Conservation (phyloP, 805 yeast genomes). For the Cyberlindnera sargentensis region DNA sequence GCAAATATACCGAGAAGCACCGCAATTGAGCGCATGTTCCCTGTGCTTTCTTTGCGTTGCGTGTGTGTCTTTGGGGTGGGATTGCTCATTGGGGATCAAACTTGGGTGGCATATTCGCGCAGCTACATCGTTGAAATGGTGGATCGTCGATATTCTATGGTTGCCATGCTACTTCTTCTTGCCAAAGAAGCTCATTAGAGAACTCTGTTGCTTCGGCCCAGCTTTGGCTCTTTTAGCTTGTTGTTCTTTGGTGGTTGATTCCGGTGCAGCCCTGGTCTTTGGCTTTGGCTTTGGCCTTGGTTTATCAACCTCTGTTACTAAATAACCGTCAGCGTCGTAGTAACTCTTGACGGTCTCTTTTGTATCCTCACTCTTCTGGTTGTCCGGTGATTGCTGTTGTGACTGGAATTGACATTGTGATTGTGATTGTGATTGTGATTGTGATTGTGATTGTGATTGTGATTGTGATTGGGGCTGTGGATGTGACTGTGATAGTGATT, state of each 20-base stretch:
- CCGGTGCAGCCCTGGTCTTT: slow-evolving; percentile 4
- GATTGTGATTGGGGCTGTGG: slow-evolving; percentile 9
- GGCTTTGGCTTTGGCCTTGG: slow-evolving; percentile 17
- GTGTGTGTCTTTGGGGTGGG: too few species aligned
- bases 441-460: slow-evolving; percentile 2
- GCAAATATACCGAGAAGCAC: not conserved
- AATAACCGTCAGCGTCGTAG: slow-evolving; percentile 47
- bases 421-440: not conserved
- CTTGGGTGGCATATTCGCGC: too few species aligned
- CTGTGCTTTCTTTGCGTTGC: not conserved
- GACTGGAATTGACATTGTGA: too few species aligned
- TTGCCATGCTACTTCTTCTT: slow-evolving; percentile 21
- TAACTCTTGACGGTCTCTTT: slow-evolving; percentile 17
- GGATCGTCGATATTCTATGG: too few species aligned
- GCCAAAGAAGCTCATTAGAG: slow-evolving; percentile 43
- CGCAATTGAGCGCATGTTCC: not conserved
- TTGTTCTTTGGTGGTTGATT: slow-evolving; percentile 2
- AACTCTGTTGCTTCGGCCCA: slow-evolving; percentile 32
- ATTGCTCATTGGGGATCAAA: too few species aligned
- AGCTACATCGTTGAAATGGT: too few species aligned
- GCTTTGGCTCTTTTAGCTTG: slow-evolving; percentile 15
- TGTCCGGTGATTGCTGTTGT: not conserved
- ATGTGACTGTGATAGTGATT: slow-evolving; percentile 6
- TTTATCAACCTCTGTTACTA: slow-evolving; percentile 29
- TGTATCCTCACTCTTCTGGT: slow-evolving; percentile 3